Evolutionary conservation across 805 yeast genomes (phyloP).

Genomic region (Candida qinlingensis): DNA sequence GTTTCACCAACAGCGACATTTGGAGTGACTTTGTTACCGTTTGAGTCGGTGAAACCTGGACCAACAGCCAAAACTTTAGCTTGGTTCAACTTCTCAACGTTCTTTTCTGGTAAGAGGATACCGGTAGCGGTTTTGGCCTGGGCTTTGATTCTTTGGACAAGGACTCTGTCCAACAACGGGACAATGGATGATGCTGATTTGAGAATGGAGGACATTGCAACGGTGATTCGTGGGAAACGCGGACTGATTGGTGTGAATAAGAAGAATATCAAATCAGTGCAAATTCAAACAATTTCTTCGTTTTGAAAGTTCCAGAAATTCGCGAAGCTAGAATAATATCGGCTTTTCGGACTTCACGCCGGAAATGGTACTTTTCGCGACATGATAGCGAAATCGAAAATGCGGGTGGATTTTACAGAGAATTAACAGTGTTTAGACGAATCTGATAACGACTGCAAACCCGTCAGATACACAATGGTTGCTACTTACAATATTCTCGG

Average conservation of each 20-base stretch:
- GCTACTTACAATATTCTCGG: constrained; percentile 25
- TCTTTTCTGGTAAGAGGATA: constrained; percentile 90
- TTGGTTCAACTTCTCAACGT: constrained; percentile 88
- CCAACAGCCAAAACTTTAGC: constrained; percentile 93
- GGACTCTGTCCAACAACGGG: constrained; percentile 93
- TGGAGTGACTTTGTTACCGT: constrained; percentile 69
- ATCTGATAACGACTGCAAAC: background rate
- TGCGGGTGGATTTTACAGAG: too few species aligned
- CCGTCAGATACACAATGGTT: constrained; percentile 17
- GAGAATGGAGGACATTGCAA: constrained; percentile 46
- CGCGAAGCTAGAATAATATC: background rate
- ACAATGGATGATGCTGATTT: constrained; percentile 83
- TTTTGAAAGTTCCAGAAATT: background rate
- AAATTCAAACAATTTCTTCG: background rate
- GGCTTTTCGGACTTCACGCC: too few species aligned
- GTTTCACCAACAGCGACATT: constrained; percentile 86
- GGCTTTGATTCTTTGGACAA: constrained; percentile 92
- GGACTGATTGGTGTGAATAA: too few species aligned
- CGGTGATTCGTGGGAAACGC: background rate
- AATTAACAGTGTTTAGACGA: too few species aligned
- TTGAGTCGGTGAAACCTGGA: constrained; percentile 77
- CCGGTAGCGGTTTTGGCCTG: constrained; percentile 90
- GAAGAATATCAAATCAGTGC: background rate
- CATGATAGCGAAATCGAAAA: too few species aligned
- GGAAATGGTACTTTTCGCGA: too few species aligned